These are phyloP conservation scores for Talaromyces nanjingensis DNA, from an alignment of 495 filamentous ascomycete genomes.

Conservation along the genomic window DNA sequence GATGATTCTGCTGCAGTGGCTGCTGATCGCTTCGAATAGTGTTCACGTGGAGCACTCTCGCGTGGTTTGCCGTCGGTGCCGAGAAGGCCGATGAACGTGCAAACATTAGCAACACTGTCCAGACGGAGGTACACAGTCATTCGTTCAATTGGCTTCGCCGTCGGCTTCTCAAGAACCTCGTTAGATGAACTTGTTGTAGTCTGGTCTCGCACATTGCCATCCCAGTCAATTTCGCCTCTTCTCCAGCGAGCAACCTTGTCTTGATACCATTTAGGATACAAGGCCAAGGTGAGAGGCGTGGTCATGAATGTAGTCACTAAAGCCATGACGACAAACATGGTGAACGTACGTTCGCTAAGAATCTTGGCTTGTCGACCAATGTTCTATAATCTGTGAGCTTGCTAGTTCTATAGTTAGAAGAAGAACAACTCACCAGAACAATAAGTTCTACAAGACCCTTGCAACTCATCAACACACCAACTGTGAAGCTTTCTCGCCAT, in stretches of 20 bases:
- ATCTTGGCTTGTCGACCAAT: slow-evolving; percentile 92
- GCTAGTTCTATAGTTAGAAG: not conserved
- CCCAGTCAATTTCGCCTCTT: slow-evolving; percentile 90
- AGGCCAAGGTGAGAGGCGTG: slow-evolving; percentile 66
- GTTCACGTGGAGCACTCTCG: slow-evolving; percentile 33
- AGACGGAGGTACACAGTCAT: slow-evolving; percentile 70
- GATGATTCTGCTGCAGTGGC: slow-evolving; percentile 12
- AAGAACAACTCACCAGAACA: slow-evolving; percentile 61
- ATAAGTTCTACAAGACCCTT: slow-evolving; percentile 96
- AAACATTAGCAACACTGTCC: slow-evolving; percentile 80
- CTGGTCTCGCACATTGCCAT: slow-evolving; percentile 46
- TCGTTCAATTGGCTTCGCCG: slow-evolving; percentile 30
- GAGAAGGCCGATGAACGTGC: slow-evolving; percentile 76
- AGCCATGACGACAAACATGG: slow-evolving; percentile 98
- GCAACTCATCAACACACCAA: slow-evolving; percentile 94
- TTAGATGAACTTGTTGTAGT: slow-evolving; percentile 22
- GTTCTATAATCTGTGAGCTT: slow-evolving; percentile 50
- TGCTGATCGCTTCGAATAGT: slow-evolving; percentile 36
- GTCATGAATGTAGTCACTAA: slow-evolving; percentile 88
- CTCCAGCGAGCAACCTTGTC: slow-evolving; percentile 87
- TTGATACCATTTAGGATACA: slow-evolving; percentile 90
- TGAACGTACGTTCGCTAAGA: slow-evolving; percentile 80
- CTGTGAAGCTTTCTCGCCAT: slow-evolving; percentile 89
- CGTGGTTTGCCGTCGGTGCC: slow-evolving; percentile 18
- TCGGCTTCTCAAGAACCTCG: slow-evolving; percentile 27